A percentile compares a stretch with the other conserved stretches of the same genome.
Conservation (phyloP, 257 asterid species). For the Fraxinus cuspidata region DNA sequence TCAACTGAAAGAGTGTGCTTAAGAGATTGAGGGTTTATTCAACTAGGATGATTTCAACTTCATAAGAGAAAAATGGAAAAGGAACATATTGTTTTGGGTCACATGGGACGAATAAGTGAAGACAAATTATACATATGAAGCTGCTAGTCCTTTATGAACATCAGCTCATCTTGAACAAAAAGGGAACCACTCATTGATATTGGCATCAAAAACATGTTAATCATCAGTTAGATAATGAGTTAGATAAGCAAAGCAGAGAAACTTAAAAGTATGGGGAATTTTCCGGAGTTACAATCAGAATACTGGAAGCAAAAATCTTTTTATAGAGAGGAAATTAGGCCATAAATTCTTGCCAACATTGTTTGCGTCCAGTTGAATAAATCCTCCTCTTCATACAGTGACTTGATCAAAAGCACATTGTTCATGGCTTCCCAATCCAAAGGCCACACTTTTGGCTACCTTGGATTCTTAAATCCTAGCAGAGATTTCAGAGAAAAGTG, state of each 20-base stretch:
- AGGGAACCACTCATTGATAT: background rate
- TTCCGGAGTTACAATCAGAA: background rate
- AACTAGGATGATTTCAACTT: background rate
- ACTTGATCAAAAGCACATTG: background rate
- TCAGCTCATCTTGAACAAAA: background rate
- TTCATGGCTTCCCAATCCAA: background rate
- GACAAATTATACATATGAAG: background rate
- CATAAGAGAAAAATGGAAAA: background rate
- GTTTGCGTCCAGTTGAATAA: background rate
- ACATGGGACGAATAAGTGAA: background rate
- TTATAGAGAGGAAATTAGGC: background rate
- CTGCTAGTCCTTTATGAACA: background rate
- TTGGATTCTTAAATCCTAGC: background rate
- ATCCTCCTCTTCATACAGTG: background rate
- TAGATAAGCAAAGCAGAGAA: background rate
- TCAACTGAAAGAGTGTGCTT: background rate
- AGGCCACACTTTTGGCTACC: background rate
- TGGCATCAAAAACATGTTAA: background rate
- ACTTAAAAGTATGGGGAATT: background rate
- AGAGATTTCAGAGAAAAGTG: background rate
- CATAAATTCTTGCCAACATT: background rate
- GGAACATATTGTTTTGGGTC: background rate
- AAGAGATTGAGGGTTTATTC: background rate
- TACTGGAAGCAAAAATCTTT: background rate
- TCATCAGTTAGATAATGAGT: background rate